Percentiles rank a stretch among this genome's conserved stretches.
Evolutionary conservation across 345 rosid genomes (phyloP).

Genomic region (Schrenkiella parvula): DNA sequence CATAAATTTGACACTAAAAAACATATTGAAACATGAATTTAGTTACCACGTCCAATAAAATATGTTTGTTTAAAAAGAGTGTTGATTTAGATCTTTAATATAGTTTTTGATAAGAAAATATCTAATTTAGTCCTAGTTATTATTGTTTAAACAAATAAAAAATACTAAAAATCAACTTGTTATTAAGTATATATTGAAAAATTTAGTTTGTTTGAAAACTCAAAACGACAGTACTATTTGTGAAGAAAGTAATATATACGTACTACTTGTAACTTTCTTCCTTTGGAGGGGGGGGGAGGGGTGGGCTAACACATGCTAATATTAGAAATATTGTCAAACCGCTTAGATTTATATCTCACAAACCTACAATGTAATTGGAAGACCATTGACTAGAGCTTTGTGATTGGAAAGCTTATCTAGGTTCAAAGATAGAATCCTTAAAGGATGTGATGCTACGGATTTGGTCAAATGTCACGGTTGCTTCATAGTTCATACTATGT

Average conservation of each 20-base stretch:
- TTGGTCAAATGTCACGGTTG: constrained; percentile 62
- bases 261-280: not conserved
- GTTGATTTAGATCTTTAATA: too few species aligned
- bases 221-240: not conserved
- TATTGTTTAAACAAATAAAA: not conserved
- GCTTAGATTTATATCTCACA: not conserved
- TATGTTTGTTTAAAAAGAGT: too few species aligned
- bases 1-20: not conserved
- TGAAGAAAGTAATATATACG: not conserved
- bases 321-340: not conserved
- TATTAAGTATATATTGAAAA: not conserved
- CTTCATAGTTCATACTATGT: constrained; percentile 45
- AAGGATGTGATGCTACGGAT: constrained; percentile 41
- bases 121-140: not conserved
- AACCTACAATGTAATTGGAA: constrained; percentile 9
- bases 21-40: not conserved
- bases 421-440: constrained; percentile 24
- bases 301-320: not conserved
- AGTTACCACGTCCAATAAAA: too few species aligned
- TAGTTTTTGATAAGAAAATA: not conserved
- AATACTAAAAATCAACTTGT: not conserved
- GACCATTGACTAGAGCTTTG: constrained; percentile 27
- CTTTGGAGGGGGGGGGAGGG: too few species aligned
- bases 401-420: not conserved
- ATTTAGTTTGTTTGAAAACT: not conserved